phyloP scores from a whole-genome alignment of 2,329 filamentous ascomycete species.

The Trichoderma atrobrunneum region DNA sequence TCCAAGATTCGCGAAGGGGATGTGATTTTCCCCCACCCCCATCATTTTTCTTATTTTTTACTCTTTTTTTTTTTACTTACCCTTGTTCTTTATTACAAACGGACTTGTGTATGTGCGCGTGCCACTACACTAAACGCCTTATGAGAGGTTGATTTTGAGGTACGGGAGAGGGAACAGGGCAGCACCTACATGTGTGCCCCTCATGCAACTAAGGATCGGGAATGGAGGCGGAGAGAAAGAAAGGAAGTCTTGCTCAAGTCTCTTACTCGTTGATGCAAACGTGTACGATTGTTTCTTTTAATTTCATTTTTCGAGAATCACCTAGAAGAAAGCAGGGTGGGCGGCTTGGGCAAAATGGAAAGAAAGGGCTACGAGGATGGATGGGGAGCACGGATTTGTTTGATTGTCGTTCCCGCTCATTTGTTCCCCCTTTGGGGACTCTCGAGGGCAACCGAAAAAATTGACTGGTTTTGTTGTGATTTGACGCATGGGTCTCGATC shows the following conservation, averaged over 20 bases:
- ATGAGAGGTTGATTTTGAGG: slow-evolving; percentile 24
- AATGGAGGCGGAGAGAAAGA: slow-evolving; percentile 17
- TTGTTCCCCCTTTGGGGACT: slow-evolving; percentile 22
- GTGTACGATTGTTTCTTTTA: slow-evolving; percentile 38
- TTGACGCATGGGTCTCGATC: slow-evolving; percentile 18
- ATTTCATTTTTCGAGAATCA: slow-evolving; percentile 29
- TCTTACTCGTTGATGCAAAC: slow-evolving; percentile 29
- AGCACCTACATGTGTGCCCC: slow-evolving; percentile 29
- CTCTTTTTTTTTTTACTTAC: background rate
- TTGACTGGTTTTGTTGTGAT: slow-evolving; percentile 20
- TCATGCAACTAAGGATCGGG: slow-evolving; percentile 20
- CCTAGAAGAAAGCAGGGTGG: slow-evolving; percentile 33
- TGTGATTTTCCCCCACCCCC: background rate
- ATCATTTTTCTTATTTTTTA: background rate
- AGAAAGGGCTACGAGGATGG: slow-evolving; percentile 22
- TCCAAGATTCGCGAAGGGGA: background rate
- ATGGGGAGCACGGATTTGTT: slow-evolving; percentile 25
- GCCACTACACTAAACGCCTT: slow-evolving; percentile 17
- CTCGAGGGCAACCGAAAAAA: slow-evolving; percentile 15
- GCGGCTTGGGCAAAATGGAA: slow-evolving; percentile 27
- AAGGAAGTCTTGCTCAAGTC: slow-evolving; percentile 20
- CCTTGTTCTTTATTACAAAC: slow-evolving; percentile 19
- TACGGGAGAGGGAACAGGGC: slow-evolving; percentile 32
- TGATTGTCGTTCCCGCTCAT: slow-evolving; percentile 26
- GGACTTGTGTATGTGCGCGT: slow-evolving; percentile 19